A percentile compares a stretch with the other conserved stretches of the same genome.
These are phyloP conservation scores for Penicillium soppii DNA, from an alignment of 495 filamentous ascomycete genomes.

Conservation along the genomic window DNA sequence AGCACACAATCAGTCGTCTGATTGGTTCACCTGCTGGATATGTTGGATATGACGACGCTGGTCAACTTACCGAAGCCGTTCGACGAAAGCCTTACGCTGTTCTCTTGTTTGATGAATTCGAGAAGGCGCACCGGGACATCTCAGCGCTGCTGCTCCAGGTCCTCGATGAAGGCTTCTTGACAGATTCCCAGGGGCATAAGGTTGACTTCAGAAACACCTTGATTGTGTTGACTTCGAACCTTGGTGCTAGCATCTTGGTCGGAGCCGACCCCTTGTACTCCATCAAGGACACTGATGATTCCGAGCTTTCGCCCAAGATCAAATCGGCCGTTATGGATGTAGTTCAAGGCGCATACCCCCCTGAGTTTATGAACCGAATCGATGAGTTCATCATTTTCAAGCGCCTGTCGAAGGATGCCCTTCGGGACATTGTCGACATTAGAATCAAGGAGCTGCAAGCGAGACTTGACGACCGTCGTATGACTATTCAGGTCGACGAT, in stretches of 20 bases:
- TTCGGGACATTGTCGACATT: slow-evolving; percentile 93
- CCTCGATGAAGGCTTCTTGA: slow-evolving; percentile 93
- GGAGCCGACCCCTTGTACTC: slow-evolving; percentile 41
- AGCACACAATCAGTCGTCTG: slow-evolving; percentile 89
- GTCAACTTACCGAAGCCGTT: slow-evolving; percentile 94
- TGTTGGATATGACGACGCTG: slow-evolving; percentile 95
- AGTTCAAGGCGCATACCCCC: slow-evolving; percentile 74
- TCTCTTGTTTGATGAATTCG: slow-evolving; percentile 93
- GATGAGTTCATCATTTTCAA: slow-evolving; percentile 97
- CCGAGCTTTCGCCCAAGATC: slow-evolving; percentile 66
- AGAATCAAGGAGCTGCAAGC: slow-evolving; percentile 79
- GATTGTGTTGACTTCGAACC: slow-evolving; percentile 93
- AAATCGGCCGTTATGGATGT: slow-evolving; percentile 85
- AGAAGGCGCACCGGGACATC: slow-evolving; percentile 95
- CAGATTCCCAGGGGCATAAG: slow-evolving; percentile 92
- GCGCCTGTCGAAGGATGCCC: slow-evolving; percentile 70
- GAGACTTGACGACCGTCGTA: slow-evolving; percentile 83
- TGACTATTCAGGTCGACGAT: slow-evolving; percentile 67
- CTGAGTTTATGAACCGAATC: slow-evolving; percentile 94
- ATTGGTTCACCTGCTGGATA: slow-evolving; percentile 94
- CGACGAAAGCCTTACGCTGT: slow-evolving; percentile 95
- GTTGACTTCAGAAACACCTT: slow-evolving; percentile 96
- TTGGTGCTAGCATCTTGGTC: slow-evolving; percentile 58
- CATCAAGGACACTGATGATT: slow-evolving; percentile 52
- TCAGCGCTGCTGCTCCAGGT: slow-evolving; percentile 92